Percentiles rank a stretch among this genome's conserved stretches.
These are phyloP conservation scores for Mentha longifolia DNA, from an alignment of 257 asterid genomes.

Conservation along the genomic window DNA sequence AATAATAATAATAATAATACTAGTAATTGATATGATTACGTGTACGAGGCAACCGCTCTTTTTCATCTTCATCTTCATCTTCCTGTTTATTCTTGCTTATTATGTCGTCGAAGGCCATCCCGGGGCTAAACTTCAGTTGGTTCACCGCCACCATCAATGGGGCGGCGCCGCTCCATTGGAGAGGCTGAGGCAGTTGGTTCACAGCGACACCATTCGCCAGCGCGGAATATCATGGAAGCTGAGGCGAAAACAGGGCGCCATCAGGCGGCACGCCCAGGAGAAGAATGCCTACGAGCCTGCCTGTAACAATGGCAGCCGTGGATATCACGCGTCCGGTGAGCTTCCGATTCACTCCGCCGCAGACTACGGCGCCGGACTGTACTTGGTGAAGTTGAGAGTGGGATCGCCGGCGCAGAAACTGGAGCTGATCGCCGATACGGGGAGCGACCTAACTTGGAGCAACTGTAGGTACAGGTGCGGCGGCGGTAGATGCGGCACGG, in stretches of 20 bases:
- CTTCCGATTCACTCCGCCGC: slow-evolving; percentile 51
- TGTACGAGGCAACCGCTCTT: slow-evolving; percentile 10
- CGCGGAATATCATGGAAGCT: slow-evolving; percentile 31
- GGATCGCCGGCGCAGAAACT: slow-evolving; percentile 56
- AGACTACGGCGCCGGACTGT: slow-evolving; percentile 59
- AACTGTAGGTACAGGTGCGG: slow-evolving; percentile 45
- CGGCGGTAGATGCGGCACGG: slow-evolving; percentile 30
- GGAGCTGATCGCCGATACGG: slow-evolving; percentile 60
- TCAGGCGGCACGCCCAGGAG: slow-evolving; percentile 34
- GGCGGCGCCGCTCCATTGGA: slow-evolving; percentile 18
- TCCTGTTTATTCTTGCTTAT: slow-evolving; percentile 16
- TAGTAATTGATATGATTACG: slow-evolving; percentile 18
- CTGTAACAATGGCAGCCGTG: slow-evolving; percentile 32
- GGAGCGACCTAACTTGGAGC: slow-evolving; percentile 68
- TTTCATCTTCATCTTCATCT: slow-evolving; percentile 14
- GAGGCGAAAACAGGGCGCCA: slow-evolving; percentile 6
- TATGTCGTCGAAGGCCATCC: background rate
- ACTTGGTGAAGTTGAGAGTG: slow-evolving; percentile 46
- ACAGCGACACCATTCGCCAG: slow-evolving; percentile 45
- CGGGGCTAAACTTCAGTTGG: slow-evolving; percentile 39
- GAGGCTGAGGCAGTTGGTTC: slow-evolving; percentile 33
- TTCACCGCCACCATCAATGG: slow-evolving; percentile 36
- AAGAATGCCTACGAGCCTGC: slow-evolving; percentile 2
- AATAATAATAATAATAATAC: too few relatives aligned
- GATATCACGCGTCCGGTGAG: slow-evolving; percentile 27